Evolutionary conservation across 495 filamentous ascomycete species (phyloP), one percentile per base, ranked within the genome.

Genomic region (Aspergillus avenaceus): DNA sequence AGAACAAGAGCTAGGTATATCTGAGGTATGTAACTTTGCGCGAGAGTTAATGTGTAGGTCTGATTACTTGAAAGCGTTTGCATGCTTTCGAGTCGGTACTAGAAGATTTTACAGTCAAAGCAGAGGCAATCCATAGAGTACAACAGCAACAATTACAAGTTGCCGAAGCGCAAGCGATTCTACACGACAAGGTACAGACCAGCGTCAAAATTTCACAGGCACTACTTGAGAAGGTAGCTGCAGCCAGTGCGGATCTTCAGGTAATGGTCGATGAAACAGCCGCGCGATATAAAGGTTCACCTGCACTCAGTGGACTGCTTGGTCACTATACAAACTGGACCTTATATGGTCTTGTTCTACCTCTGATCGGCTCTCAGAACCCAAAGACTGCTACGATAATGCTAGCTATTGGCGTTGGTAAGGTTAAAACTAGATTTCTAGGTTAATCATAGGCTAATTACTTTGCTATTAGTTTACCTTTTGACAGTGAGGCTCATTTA

Each of bases 191-290:
- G 5, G 58, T 72, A 11, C 58, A 71, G 32, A 50, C 47, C 11
- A 64, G 67, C 9, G 59, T 71, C 37, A 59, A 65, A 21, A 45
- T 70, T 11, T 70, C 69, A 3, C 67, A 70, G 31, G 56, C 66
- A 19, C 54, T 79, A 11, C 50, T 78, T 12, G 67, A 69, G 16
- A 66, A 72, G 41, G 48, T 66, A 13, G 62, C 62, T 25, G 54
- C 62, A 2, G 56, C 66, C 8, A 71, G 74, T 16, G 60, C 63
- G n/a, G 66, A 71, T 49, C 47, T 81, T 5, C 70, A 73, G 42
- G 38, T 59, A 11, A 56, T 61, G 21, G 63, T 80, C 9, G 67
- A 78, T 1, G 69, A 73, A 28, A 63, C 73, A 19, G 49, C 67
- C 0, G 40, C 52, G 4, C 74, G 55, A 46, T 67, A 71, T 42